Base-by-base conservation (phyloP, 225 moss, liverwort and hornwort species). In the Lunularia cruciata region DNA sequence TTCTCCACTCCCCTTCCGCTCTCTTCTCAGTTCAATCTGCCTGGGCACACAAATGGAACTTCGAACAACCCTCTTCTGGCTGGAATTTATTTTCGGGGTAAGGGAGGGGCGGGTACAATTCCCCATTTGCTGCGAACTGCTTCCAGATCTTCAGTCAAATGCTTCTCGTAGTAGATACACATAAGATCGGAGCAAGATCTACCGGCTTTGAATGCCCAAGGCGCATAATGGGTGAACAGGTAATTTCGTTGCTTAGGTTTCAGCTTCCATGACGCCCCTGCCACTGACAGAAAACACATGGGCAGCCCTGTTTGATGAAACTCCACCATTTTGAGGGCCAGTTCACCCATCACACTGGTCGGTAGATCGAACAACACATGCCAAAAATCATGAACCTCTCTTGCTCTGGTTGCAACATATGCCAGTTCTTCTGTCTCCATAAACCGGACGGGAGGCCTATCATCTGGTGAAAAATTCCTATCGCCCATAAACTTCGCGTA, bases 341-440 rank as follows among this genome's bases (percentile, higher is more conserved):
- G 69, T 64, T 98, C 98, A n/a, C 98, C 98, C 39, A 87, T 65
- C 6, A 98, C 88, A 69, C 81, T 85, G 9, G 98, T 98, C 27
- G 89, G 98, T 64, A 90, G 80, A 37, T 83, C 81, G 67, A 98
- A 98, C 25, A 98, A 79, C 46, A 91, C 89, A 60, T 98, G 98
- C 98, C 98, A 98, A 60, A 98, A 93, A 55, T 98, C 98, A 73
- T 98, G 98, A 42, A 93, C 86, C 81, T 98, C 93, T 84, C 98
- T 79, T 25, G 85, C 86, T 30, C 98, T 87, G 58, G 89, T 88
- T 56, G 98, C 98, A 47, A 91, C 89, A 57, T 93, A 98, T 0
- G 91, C 98, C 39, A 98, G 65, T 75, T 98, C 98, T 75, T 93
- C 91, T 15, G 80, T 84, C n/a, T 93, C 91, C 59, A 98, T 32